These are phyloP conservation scores for Pisolithus sp. DNA, from an alignment of 768 basidiomycete species.

Conservation along the genomic window DNA sequence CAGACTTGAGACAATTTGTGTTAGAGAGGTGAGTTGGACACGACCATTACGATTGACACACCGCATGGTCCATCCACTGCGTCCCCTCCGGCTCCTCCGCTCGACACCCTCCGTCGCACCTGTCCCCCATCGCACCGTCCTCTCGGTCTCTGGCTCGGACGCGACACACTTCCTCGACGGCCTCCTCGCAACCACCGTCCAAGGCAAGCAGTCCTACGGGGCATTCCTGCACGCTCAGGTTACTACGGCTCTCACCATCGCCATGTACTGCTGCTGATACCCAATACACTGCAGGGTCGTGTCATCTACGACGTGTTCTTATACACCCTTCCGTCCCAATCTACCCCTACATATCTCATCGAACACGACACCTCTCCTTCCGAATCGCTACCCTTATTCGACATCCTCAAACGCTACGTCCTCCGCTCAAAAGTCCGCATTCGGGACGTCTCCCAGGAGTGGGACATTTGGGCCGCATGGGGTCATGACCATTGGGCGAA, in stretches of 20 bases:
- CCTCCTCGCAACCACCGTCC: conserved; percentile 50
- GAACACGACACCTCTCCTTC: conserved; percentile 64
- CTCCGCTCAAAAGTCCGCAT: conserved; percentile 87
- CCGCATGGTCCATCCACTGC: conserved; percentile 28
- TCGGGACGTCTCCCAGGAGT: conserved; percentile 69
- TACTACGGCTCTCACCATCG: conserved; percentile 18
- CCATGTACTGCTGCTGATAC: not conserved
- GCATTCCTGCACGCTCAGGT: conserved; percentile 79
- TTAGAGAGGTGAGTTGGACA: too few relatives aligned
- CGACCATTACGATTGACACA: too few relatives aligned
- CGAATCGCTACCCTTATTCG: conserved; percentile 52
- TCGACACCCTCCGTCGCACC: conserved; percentile 50
- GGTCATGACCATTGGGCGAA: conserved; percentile 38
- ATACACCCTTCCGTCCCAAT: conserved; percentile 49
- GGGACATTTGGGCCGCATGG: conserved; percentile 82
- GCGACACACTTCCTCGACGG: conserved; percentile 80
- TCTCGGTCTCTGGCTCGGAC: conserved; percentile 78
- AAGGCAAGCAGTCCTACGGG: conserved; percentile 52
- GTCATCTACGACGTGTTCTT: conserved; percentile 87
- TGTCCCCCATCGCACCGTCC: conserved; percentile 56
- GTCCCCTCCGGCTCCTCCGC: conserved; percentile 38
- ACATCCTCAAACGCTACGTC: conserved; percentile 77
- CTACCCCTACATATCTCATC: conserved; percentile 53
- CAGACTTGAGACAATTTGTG: too few relatives aligned
- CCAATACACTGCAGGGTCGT: conserved; percentile 54